Evolutionary conservation across 257 asterid species (phyloP).

Genomic region (Solanum gandarillasii): DNA sequence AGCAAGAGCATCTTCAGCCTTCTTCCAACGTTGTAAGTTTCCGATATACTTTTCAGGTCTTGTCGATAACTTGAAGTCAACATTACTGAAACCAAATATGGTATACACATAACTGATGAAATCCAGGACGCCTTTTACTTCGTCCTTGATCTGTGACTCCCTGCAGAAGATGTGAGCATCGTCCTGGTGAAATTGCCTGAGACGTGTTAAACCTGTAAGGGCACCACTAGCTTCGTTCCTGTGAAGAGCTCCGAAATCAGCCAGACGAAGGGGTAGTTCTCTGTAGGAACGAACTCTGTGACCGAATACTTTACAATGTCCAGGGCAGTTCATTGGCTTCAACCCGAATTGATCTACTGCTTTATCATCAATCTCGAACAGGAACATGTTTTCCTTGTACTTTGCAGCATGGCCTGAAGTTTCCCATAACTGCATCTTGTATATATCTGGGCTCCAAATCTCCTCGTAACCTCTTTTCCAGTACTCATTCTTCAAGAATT

Average conservation of each 20-base stretch:
- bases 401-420: constrained; percentile 98
- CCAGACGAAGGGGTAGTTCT: constrained; percentile 86
- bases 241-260: constrained; percentile 92
- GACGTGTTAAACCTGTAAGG: constrained; percentile 88
- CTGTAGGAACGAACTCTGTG: constrained; percentile 91
- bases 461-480: constrained; percentile 94
- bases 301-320: constrained; percentile 87
- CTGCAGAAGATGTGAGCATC: constrained; percentile 61
- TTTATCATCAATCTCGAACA: constrained; percentile 78
- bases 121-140: constrained; percentile 76
- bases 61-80: constrained; percentile 85
- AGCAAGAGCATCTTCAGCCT: constrained; percentile 79
- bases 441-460: constrained; percentile 89
- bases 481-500: constrained; percentile 60
- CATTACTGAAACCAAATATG: constrained; percentile 71
- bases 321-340: constrained; percentile 98
- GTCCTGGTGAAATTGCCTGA: constrained; percentile 85
- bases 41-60: constrained; percentile 94
- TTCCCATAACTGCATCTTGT: constrained; percentile 93
- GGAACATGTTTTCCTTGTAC: constrained; percentile 87
- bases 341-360: constrained; percentile 66
- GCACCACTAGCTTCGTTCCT: constrained; percentile 98
- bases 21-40: constrained; percentile 59
- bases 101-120: constrained; percentile 57
- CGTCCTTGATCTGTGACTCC: constrained; percentile 56